These are phyloP conservation scores for Echria macrotheca DNA, from an alignment of 495 filamentous ascomycete genomes.

Conservation along the genomic window DNA sequence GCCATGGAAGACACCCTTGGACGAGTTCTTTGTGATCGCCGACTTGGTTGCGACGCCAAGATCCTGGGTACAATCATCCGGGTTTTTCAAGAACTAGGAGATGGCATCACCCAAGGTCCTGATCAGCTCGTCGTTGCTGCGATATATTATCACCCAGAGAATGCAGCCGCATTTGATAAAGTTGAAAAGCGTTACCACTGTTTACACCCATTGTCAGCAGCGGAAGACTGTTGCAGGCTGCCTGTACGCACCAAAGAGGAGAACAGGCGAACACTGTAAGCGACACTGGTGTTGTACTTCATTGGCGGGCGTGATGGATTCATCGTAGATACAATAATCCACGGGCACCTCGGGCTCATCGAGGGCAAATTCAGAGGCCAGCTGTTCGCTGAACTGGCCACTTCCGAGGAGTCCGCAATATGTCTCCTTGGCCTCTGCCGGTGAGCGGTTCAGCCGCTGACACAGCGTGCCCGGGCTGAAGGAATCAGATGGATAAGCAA, in stretches of 20 bases:
- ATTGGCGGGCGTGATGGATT: not conserved
- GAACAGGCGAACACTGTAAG: not conserved
- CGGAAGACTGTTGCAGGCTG: not conserved
- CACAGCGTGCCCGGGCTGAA: not conserved
- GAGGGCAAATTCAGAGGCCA: not conserved
- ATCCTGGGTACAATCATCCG: not conserved
- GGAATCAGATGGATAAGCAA: not conserved
- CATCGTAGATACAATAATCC: slow-evolving; percentile 3
- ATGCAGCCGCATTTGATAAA: not conserved
- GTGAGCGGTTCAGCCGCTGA: not conserved
- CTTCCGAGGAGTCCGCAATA: not conserved
- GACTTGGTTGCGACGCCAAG: not conserved
- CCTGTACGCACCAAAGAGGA: not conserved
- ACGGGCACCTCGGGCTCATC: too few relatives aligned
- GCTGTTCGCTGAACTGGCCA: not conserved
- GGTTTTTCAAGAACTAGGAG: not conserved
- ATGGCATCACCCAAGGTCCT: not conserved
- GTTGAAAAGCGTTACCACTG: not conserved
- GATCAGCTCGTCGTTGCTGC: not conserved
- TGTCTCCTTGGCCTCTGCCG: not conserved
- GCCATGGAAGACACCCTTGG: not conserved
- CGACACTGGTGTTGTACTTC: not conserved
- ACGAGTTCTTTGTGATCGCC: not conserved
- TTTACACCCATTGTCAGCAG: not conserved
- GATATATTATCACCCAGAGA: slow-evolving; percentile 2